Evolutionary conservation across 1,284 basidiomycete genomes (phyloP).

Genomic region (Testicularia cyperi): DNA sequence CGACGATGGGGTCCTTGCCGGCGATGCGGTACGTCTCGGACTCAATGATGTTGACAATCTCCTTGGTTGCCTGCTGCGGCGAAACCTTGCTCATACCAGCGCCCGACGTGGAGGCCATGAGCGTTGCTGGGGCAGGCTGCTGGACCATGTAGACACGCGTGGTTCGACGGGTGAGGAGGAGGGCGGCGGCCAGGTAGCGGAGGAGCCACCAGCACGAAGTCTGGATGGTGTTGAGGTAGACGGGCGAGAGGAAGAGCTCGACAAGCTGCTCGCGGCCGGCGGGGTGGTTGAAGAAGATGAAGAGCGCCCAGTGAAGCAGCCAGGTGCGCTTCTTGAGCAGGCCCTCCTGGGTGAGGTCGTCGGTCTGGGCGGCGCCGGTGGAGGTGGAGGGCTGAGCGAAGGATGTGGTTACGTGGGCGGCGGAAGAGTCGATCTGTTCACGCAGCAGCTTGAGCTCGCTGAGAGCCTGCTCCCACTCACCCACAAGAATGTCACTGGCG

Average conservation of each 20-base stretch:
- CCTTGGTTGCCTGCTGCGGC: slow-evolving; percentile 55
- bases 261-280: slow-evolving; percentile 88
- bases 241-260: slow-evolving; percentile 91
- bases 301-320: slow-evolving; percentile 96
- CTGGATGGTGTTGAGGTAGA: slow-evolving; percentile 97
- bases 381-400: slow-evolving; percentile 35
- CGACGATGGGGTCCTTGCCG: slow-evolving; percentile 88
- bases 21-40: slow-evolving; percentile 65
- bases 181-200: slow-evolving; percentile 88
- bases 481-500: slow-evolving; percentile 89
- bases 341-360: slow-evolving; percentile 63
- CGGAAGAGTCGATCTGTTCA: slow-evolving; percentile 76
- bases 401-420: slow-evolving; percentile 29
- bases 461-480: slow-evolving; percentile 89
- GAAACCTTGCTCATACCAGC: slow-evolving; percentile 49
- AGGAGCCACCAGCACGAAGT: slow-evolving; percentile 93
- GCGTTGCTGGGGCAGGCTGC: slow-evolving; percentile 30
- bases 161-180: slow-evolving; percentile 80
- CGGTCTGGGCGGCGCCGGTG: slow-evolving; percentile 18
- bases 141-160: slow-evolving; percentile 53
- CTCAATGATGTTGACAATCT: slow-evolving; percentile 54
- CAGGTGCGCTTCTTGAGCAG: slow-evolving; percentile 91
- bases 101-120: slow-evolving; percentile 29
- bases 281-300: slow-evolving; percentile 96
- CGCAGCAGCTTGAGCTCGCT: slow-evolving; percentile 90